Base-by-base conservation (phyloP, 75 land plant genomes). In the Pseudotsuga menziesii region DNA sequence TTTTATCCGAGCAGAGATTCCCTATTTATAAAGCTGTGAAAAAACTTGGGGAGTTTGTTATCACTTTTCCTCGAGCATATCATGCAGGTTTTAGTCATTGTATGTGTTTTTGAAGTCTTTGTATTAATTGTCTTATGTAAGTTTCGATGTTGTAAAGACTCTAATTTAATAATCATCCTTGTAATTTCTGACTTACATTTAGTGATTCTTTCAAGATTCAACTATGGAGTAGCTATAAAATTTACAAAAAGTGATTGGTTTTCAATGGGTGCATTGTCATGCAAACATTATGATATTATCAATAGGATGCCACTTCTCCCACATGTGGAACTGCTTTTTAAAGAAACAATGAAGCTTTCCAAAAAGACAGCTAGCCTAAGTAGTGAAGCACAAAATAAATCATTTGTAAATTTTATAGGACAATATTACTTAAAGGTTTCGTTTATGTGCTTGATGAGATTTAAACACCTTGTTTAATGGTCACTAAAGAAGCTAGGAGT, bases 71-170 rank as follows among this genome's bases (percentile, higher is more conserved):
- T 48, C 87, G 91, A 62, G 88, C 98, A 61, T 94, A 94, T 84
- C 98, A 94, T 87, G 91, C 98, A 32, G 98, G 98, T 19, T 94
- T 94, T 73, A 94, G 94, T 80, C 98, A 94, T 77, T 94, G 98
- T 94, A 85, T 88, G 80, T 77, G 17, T 11, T 59, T 84, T 76
- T 61, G 41, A 4, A 6, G 63, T 61, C 63, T 61, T 23, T 61
- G 63, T 44, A 44, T 44, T 7, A 8, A 44, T 44, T 44, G 9
- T 7, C 52, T 44, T 44, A 44, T 8, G 8, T 8, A 44, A 44
- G 52, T 44, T 44, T 7, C 8, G 52, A 8, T 7, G 7, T 44
- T 44, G 9, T 44, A 44, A 44, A 8, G 52, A 8, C 8, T 44
- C 52, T 44, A 44, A 44, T 44, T 44, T n/a, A n/a, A n/a, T 44